A percentile compares a stretch with the other conserved stretches of the same genome.
These are phyloP conservation scores for Dactylellina cionopaga DNA, from an alignment of 2,329 filamentous ascomycete genomes.

Conservation along the genomic window DNA sequence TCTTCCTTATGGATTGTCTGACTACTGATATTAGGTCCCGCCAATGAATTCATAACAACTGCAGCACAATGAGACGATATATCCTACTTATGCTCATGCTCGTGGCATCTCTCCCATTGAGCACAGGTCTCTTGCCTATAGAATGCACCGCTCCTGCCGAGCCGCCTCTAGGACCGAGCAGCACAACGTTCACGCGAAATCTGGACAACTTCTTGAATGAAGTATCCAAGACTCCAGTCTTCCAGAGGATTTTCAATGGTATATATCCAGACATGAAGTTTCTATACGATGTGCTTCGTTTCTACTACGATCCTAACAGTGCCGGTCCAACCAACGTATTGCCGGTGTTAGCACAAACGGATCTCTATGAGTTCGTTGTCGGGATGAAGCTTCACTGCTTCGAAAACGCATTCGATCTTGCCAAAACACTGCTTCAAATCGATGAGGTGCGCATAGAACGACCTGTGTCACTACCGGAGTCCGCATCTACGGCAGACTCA, in stretches of 20 bases:
- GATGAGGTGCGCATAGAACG: constrained; percentile 17
- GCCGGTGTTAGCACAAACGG: constrained; percentile 1
- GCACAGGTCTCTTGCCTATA: not conserved
- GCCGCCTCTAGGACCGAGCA: not conserved
- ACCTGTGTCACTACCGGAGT: constrained; percentile 1
- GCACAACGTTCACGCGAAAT: constrained; percentile 17
- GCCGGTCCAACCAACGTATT: constrained; percentile 4
- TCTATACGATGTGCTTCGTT: not conserved
- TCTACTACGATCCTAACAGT: not conserved
- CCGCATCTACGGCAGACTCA: constrained; percentile 5
- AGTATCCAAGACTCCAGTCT: not conserved
- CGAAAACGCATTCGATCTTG: not conserved
- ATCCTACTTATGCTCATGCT: not conserved
- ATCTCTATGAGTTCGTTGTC: constrained; percentile 12
- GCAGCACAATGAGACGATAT: not conserved
- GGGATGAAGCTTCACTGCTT: constrained; percentile 23
- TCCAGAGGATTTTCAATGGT: constrained; percentile 10
- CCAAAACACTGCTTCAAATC: constrained; percentile 8
- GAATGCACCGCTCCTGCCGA: not conserved
- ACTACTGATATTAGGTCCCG: no score
- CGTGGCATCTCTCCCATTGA: not conserved
- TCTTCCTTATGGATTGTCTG: no score
- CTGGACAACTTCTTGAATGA: constrained; percentile 6
- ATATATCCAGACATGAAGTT: constrained; percentile 7
- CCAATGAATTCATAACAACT: no score